These are phyloP conservation scores for Neonectria faginata DNA, from an alignment of 2,329 filamentous ascomycete genomes.

Conservation along the genomic window DNA sequence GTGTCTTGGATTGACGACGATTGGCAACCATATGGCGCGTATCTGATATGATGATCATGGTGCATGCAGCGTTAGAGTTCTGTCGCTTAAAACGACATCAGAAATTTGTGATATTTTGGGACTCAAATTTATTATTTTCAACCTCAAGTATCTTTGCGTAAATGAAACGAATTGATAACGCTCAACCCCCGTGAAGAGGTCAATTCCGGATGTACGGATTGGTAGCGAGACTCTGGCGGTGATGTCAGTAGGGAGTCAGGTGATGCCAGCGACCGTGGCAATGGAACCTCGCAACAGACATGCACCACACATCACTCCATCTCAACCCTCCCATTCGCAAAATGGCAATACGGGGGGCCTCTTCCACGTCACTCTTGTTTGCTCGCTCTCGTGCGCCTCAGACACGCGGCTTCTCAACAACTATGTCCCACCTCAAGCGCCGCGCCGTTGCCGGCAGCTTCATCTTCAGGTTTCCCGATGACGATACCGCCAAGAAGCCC, in stretches of 20 bases:
- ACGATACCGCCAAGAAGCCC: conserved; percentile 51
- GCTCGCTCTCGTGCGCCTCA: background rate
- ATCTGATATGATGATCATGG: conserved; percentile 38
- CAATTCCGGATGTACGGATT: conserved; percentile 7
- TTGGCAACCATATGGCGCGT: conserved; percentile 48
- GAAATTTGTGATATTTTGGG: background rate
- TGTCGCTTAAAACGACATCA: background rate
- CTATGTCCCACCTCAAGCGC: conserved; percentile 42
- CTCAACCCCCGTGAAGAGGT: background rate
- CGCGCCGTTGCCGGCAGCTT: conserved; percentile 62
- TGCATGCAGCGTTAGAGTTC: background rate
- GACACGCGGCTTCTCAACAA: conserved; percentile 23
- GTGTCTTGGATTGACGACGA: conserved; percentile 54
- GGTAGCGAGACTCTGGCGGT: background rate
- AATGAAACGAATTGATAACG: background rate
- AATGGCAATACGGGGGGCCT: conserved; percentile 7
- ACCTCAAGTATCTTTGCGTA: background rate
- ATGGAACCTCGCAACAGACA: background rate
- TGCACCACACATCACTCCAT: background rate
- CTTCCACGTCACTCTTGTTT: background rate
- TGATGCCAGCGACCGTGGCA: conserved; percentile 8
- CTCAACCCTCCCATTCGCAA: background rate
- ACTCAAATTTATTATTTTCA: background rate
- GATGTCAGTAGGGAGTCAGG: conserved; percentile 11
- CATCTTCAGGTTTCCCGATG: conserved; percentile 59